These are phyloP conservation scores for Termitomyces eurrhizus DNA, from an alignment of 768 basidiomycete genomes.

Conservation along the genomic window DNA sequence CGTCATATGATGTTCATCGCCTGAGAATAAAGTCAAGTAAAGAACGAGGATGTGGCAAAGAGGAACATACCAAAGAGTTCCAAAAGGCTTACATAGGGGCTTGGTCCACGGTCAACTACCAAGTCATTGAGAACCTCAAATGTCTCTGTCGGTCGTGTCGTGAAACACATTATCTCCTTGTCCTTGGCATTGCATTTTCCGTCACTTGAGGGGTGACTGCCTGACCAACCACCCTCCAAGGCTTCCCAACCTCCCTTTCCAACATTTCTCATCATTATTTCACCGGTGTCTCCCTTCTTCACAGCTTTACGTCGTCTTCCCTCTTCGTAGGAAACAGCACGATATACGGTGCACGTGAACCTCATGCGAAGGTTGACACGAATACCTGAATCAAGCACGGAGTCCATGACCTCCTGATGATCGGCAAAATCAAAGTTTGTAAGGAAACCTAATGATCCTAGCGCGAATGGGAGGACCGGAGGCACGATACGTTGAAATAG, in stretches of 20 bases:
- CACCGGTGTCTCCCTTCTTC: conserved; percentile 90
- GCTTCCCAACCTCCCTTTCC: conserved; percentile 95
- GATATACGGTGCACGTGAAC: conserved; percentile 98
- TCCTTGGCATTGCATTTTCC: conserved; percentile 61
- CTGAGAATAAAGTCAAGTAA: conserved; percentile 33
- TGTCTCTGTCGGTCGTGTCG: conserved; percentile 90
- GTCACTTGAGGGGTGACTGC: conserved; percentile 37
- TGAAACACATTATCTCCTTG: conserved; percentile 98
- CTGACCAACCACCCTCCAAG: conserved; percentile 74
- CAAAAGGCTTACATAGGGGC: conserved; percentile 92
- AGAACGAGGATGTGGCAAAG: neutral
- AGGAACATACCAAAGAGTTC: conserved; percentile 86
- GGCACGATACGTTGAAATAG: conserved; percentile 97
- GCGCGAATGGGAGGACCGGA: conserved; percentile 95
- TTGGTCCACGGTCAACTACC: conserved; percentile 96
- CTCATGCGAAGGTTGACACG: conserved; percentile 98
- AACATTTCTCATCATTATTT: conserved; percentile 94
- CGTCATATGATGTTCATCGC: conserved; percentile 98
- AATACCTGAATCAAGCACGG: conserved; percentile 87
- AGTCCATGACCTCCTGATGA: conserved; percentile 81
- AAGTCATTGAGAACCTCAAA: conserved; percentile 97
- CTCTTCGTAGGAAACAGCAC: conserved; percentile 76
- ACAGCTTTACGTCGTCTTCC: conserved; percentile 74
- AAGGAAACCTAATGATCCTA: conserved; percentile 96
- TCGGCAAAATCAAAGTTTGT: conserved; percentile 95